Evolutionary conservation across 805 yeast species (phyloP).

Genomic region (Suhomyces canberraensis): DNA sequence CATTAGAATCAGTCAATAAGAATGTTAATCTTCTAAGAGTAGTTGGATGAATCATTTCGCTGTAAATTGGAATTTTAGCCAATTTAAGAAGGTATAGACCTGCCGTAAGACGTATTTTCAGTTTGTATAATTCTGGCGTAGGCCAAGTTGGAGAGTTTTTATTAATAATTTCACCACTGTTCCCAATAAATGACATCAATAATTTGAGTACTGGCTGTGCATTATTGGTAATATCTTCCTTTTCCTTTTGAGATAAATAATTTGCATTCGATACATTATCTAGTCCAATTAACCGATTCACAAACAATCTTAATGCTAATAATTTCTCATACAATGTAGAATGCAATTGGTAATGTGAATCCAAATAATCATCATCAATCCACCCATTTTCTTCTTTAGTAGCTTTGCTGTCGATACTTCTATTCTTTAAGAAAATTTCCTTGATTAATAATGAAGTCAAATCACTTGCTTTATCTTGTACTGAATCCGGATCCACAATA

Average conservation of each 20-base stretch:
- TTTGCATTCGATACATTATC: constrained; percentile 5
- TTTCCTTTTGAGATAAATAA: constrained; percentile 20
- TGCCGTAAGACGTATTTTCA: constrained; percentile 63
- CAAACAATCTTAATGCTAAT: constrained; percentile 51
- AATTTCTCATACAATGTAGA: constrained; percentile 47
- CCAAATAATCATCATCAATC: constrained; percentile 45
- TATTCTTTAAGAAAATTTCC: constrained; percentile 56
- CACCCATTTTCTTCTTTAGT: constrained; percentile 35
- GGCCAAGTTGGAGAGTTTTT: constrained; percentile 42
- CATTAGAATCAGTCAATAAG: constrained; percentile 65
- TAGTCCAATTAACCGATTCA: constrained; percentile 50
- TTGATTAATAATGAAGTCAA: constrained; percentile 60
- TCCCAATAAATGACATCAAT: constrained; percentile 61
- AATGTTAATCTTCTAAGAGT: constrained; percentile 53
- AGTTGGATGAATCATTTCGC: constrained; percentile 48
- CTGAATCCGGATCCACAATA: constrained; percentile 41
- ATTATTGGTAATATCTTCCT: constrained; percentile 36
- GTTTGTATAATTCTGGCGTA: constrained; percentile 62
- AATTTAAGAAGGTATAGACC: constrained; percentile 64
- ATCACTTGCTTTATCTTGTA: constrained; percentile 54
- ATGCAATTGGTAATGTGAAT: constrained; percentile 20
- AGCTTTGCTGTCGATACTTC: constrained; percentile 26
- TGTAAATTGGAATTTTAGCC: constrained; percentile 53
- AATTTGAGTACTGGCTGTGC: constrained; percentile 67
- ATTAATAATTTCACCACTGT: constrained; percentile 74